Evolutionary conservation across 1,284 basidiomycete genomes (phyloP), one percentile per base, ranked within the genome.

Genomic region (Pholiota adiposa): DNA sequence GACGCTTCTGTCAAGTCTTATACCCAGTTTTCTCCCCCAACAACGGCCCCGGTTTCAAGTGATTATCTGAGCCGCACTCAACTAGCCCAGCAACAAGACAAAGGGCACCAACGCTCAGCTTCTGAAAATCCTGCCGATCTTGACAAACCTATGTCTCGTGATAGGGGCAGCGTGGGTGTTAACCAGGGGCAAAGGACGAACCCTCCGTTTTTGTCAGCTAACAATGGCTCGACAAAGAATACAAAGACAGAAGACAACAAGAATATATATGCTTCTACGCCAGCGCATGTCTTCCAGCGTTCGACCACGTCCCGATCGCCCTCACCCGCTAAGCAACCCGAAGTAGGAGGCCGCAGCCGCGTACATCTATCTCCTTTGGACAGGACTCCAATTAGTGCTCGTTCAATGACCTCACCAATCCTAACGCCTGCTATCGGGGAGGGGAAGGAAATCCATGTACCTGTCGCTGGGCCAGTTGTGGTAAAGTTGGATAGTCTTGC

Each of bases 351-450:
- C 48, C 43, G 21, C 21, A 40, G 34, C 41, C 60, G 50, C 38
- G 54, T 51, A 48, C 18, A 64, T 25, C 61, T 64, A 14, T 65
- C 65, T 19, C 65, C 67, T 33, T 56, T 55, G 7, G 60, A 59
- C 29, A 62, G 49, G 21, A 54, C 57, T 34, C 51, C 63, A 25
- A 56, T 49, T 41, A 63, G 48, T 41, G 41, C 58, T 16, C 58
- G 61, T 46, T 33, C 60, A 27, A 44, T 62, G 54, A 54, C 63
- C 66, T 68, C 74, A 58, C 67, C 68, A 6, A 68, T 75, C 66
- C 67, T 77, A 31, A 88, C 86, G 16, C 85, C 86, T 31, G 78
- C 74, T 58, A 86, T 87, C 63, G 85, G 86, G 33, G 77, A 86
- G 67, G 73, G 73, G 63, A 88, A 87, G 67, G 78, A 82, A 59